Evolutionary conservation across 495 filamentous ascomycete genomes (phyloP).

Genomic region (Neurospora pannonica): DNA sequence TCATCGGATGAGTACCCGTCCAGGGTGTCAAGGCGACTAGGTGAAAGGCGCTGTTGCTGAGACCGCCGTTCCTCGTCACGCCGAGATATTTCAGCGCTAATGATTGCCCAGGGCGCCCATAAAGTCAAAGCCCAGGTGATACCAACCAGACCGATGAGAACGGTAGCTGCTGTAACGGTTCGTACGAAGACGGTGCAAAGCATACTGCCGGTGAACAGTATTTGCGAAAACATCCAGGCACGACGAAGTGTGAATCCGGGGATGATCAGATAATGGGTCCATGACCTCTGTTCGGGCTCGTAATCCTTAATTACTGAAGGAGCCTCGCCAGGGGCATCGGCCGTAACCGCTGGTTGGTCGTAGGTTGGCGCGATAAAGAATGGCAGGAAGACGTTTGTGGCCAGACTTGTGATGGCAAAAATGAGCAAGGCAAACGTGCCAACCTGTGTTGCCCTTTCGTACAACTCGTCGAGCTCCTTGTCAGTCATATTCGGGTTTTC

Average conservation of each 20-base stretch:
- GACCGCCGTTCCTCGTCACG: constrained; percentile 60
- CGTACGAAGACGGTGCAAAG: constrained; percentile 70
- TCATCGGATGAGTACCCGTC: constrained; percentile 24
- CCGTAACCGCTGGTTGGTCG: constrained; percentile 27
- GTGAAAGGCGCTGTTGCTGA: constrained; percentile 21
- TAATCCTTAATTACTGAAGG: constrained; percentile 17
- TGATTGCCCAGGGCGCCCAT: constrained; percentile 90
- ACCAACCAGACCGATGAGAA: constrained; percentile 68
- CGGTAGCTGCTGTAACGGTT: constrained; percentile 54
- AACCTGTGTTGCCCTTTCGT: constrained; percentile 72
- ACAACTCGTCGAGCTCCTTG: constrained; percentile 62
- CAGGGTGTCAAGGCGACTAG: constrained; percentile 16
- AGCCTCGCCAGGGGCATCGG: constrained; percentile 10
- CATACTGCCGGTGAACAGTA: constrained; percentile 72
- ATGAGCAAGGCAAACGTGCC: constrained; percentile 82
- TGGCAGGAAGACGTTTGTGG: constrained; percentile 69
- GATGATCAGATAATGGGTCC: constrained; percentile 55
- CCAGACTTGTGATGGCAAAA: constrained; percentile 72
- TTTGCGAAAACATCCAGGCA: constrained; percentile 72
- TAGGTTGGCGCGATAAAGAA: constrained; percentile 74
- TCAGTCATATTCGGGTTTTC: constrained; percentile 65
- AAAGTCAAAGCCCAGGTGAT: constrained; percentile 82
- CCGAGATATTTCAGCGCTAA: constrained; percentile 74
- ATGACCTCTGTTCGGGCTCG: constrained; percentile 26
- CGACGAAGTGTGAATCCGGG: constrained; percentile 74